These are phyloP conservation scores for Voacanga thouarsii DNA, from an alignment of 257 asterid genomes.

Conservation along the genomic window DNA sequence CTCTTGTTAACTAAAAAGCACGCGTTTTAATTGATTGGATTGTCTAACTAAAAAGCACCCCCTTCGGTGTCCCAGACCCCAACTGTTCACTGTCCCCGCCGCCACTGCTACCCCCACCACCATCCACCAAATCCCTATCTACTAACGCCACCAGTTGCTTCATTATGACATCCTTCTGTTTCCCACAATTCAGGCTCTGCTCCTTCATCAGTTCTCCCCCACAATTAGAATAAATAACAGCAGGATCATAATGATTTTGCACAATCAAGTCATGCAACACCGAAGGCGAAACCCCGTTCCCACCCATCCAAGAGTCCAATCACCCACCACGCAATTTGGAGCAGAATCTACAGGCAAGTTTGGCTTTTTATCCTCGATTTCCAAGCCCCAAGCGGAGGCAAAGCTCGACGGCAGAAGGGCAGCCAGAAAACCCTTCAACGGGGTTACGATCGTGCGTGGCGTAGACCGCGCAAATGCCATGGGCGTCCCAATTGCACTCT, in stretches of 20 bases:
- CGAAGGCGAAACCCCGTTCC: slow-evolving; percentile 26
- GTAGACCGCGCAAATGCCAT: slow-evolving; percentile 54
- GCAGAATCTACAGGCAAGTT: too few species aligned
- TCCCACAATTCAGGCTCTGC: slow-evolving; percentile 59
- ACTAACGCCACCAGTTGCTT: slow-evolving; percentile 65
- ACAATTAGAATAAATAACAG: slow-evolving; percentile 26
- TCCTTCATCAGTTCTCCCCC: slow-evolving; percentile 40
- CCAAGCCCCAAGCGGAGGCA: too few species aligned
- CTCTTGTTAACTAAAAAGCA: neutral
- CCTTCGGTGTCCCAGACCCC: slow-evolving; percentile 50
- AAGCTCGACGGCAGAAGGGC: slow-evolving; percentile 57
- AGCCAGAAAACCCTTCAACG: slow-evolving; percentile 62
- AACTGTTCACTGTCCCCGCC: slow-evolving; percentile 35
- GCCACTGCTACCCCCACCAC: slow-evolving; percentile 18
- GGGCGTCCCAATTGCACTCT: slow-evolving; percentile 95
- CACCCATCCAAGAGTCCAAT: slow-evolving; percentile 37
- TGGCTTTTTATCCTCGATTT: too few species aligned
- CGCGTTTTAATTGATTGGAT: neutral
- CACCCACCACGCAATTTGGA: slow-evolving; percentile 25
- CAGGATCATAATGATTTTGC: slow-evolving; percentile 38
- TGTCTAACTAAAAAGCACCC: slow-evolving; percentile 20
- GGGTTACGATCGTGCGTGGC: slow-evolving; percentile 69
- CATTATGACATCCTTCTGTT: slow-evolving; percentile 64
- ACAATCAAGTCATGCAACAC: slow-evolving; percentile 61
- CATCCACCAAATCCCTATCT: slow-evolving; percentile 35